Base-by-base conservation (phyloP, 805 yeast genomes). In the Pichia paraexigua region DNA sequence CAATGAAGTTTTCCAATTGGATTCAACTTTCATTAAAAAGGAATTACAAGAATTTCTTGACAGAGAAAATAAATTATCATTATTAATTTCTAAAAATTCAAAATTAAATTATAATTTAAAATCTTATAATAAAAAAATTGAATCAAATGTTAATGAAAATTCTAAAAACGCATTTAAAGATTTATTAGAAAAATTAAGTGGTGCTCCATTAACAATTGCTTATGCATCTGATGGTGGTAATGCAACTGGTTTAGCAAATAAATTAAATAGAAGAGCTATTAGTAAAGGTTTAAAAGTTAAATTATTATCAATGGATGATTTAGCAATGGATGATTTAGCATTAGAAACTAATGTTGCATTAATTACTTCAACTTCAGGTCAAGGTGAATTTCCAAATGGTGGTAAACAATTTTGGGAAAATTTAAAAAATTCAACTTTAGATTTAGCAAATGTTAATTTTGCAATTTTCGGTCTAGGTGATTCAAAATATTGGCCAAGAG, bases 401-500 rank as follows among this genome's bases (percentile, higher is more conserved):
- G 94, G 92, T 63, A 83, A 85, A 55, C 75, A 70, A 50, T 77
- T 85, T 60, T 86, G 92, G 92, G 92, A 85, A 58, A 79, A 73
- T 27, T 64, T 85, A 57, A 85, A 84, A 68, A 60, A 83, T n/a
- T 73, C 75, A 44, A 86, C 83, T 56, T 68, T 80, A 50, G 95
- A 87, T 63, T 75, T 85, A 53, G 74, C 83, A 6, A 62, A 73
- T 42, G 73, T 81, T 50, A 78, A 75, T 56, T 75, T 71, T 55
- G 76, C 87, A 12, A 85, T 81, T 27, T 86, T 86, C 60, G 92
- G 90, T 61, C 73, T 85, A 63, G 94, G 94, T 63, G 94, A 85
- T 67, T 80, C 87, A 46, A 80, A 80, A 63, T 90, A 92, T 73
- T 92, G 98, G 98, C 98, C 98, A 60, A 81, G 98, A 71, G 87